Evolutionary conservation across 192 early-diverging fungal species (phyloP), one percentile per base, ranked within the genome.

Genomic region (Chytriomyces hyalinus): DNA sequence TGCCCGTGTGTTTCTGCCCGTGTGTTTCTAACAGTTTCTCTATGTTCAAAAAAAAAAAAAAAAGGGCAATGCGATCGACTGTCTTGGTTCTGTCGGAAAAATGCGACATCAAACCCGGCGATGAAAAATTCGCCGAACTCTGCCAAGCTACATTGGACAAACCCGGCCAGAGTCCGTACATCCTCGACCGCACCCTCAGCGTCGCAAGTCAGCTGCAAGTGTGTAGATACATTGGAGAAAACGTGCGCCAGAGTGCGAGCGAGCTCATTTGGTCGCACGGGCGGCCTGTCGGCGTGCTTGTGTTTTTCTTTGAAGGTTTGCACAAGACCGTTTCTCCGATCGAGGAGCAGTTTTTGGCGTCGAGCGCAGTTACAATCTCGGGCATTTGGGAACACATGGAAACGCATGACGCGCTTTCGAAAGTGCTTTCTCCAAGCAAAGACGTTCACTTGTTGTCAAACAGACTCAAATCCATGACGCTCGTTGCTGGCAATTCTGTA

Each of bases 251-350:
- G 20, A 53, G n/a, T 20, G 49, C 67, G 8, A 59, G 50, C 20
- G 76, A 78, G 17, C 43, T 78, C 13, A 78, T 78, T 61, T 78
- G 76, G 76, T 68, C 76, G 11, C 67, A 78, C 45, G 51, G 57
- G 7, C 67, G 76, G 28, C 76, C 76, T 36, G 76, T 70, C 11
- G 76, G 53, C 9, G 67, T 70, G 1, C 13, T 78, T 2, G 67
- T 62, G 5, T 28, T 68, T 20, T 78, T 78, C 51, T 78, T 78
- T 70, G 76, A 68, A 22, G 76, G 67, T 11, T 44, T 43, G 22
- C 70, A 61, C 49, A n/a, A 53, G 22, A 45, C 76, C 22, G 61
- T 78, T 6, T 60, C 66, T 9, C 50, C 68, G 0, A 26, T 70
- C 36, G 76, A 78, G 22, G 76, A 78, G 48, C 20, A 78, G 28